phyloP scores from a whole-genome alignment of 192 early-diverging fungal genomes.

The Entophlyctis helioformis region DNA sequence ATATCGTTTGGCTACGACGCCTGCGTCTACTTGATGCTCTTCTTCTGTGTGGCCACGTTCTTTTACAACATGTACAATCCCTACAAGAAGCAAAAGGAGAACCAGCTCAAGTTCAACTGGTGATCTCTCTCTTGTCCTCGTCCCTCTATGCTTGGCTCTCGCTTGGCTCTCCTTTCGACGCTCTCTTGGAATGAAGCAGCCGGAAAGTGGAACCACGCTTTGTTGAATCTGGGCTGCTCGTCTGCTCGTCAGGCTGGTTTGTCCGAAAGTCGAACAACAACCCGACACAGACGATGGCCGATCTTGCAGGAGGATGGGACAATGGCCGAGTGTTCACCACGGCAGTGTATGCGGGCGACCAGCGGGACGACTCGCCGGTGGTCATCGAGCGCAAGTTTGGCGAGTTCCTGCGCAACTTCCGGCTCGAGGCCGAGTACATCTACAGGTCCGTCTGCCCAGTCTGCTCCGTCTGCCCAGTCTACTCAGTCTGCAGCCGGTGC shows the following conservation, averaged over 20 bases:
- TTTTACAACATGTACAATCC: slow-evolving; percentile 35
- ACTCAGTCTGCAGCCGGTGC: too few species aligned
- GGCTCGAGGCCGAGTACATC: slow-evolving; percentile 69
- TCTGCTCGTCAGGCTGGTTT: too few species aligned
- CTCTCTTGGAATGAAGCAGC: too few species aligned
- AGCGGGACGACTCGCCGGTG: slow-evolving; percentile 35
- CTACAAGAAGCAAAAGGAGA: slow-evolving; percentile 28
- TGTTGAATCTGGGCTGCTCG: too few species aligned
- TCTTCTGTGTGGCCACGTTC: slow-evolving; percentile 24
- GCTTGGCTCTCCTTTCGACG: too few species aligned
- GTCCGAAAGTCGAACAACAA: too few species aligned
- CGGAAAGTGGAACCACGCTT: too few species aligned
- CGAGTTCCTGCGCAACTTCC: slow-evolving; percentile 78
- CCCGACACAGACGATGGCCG: too few species aligned
- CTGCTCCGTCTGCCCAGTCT: too few species aligned
- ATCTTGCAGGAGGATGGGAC: too few species aligned
- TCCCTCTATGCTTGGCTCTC: too few species aligned
- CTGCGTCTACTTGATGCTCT: slow-evolving; percentile 32
- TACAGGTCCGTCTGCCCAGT: slow-evolving; percentile 47
- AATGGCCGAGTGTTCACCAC: slow-evolving; percentile 62
- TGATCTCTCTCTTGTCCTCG: background rate
- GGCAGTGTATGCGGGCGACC: slow-evolving; percentile 5
- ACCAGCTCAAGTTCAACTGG: slow-evolving; percentile 4
- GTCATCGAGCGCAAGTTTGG: slow-evolving; percentile 50
- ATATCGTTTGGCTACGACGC: slow-evolving; percentile 37